phyloP scores from a whole-genome alignment of 108 stramenopile genomes.

The Cyclotella cryptica region DNA sequence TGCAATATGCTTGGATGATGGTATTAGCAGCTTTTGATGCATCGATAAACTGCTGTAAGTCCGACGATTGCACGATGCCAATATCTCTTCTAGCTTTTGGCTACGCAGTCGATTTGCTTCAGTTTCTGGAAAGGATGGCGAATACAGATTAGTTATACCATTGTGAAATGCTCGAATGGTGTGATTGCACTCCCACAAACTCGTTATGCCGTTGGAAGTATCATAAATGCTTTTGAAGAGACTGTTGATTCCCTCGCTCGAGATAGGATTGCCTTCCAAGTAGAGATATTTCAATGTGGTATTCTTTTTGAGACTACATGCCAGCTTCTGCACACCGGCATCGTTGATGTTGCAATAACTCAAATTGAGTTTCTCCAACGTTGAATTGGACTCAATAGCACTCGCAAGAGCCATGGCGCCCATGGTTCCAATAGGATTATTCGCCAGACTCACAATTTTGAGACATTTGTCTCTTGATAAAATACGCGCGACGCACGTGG shows the following conservation, averaged over 20 bases:
- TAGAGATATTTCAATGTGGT: slow-evolving; percentile 28
- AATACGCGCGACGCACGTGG: slow-evolving; percentile 38
- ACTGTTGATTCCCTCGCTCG: slow-evolving; percentile 20
- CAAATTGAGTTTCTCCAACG: slow-evolving; percentile 35
- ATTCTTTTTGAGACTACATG: slow-evolving; percentile 30
- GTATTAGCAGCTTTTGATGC: neutral
- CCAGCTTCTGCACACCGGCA: slow-evolving; percentile 30
- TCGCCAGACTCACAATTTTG: slow-evolving; percentile 37
- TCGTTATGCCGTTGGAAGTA: slow-evolving; percentile 27
- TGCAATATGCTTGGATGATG: slow-evolving; percentile 5
- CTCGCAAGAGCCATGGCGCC: slow-evolving; percentile 40
- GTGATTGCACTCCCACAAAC: slow-evolving; percentile 42
- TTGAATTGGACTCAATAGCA: slow-evolving; percentile 34
- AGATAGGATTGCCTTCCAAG: slow-evolving; percentile 44
- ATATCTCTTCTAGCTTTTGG: slow-evolving; percentile 18
- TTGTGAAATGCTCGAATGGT: slow-evolving; percentile 27
- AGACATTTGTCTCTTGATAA: slow-evolving; percentile 19
- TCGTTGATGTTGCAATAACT: slow-evolving; percentile 45
- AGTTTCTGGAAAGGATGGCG: slow-evolving; percentile 40
- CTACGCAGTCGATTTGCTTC: slow-evolving; percentile 28
- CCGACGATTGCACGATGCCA: slow-evolving; percentile 25
- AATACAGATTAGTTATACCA: slow-evolving; percentile 26
- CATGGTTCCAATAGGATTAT: slow-evolving; percentile 41
- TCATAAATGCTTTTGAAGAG: slow-evolving; percentile 41
- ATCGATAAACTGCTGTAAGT: neutral